phyloP scores from a whole-genome alignment of 352 stramenopile species.

The Nothophytophthora sp. region DNA sequence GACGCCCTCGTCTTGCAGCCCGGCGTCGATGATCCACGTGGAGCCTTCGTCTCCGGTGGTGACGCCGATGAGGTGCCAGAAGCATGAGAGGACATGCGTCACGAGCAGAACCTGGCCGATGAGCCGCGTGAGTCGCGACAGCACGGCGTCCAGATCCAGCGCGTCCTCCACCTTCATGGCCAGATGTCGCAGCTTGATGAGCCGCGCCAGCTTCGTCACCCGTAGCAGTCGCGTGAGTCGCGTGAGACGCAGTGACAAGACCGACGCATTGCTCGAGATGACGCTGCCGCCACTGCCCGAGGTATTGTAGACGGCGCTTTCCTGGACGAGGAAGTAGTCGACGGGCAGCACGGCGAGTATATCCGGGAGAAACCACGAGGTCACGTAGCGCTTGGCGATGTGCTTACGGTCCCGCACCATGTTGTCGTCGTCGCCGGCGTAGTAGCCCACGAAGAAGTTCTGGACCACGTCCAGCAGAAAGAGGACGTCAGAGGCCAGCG shows the following conservation, averaged over 20 bases:
- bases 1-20: constrained; percentile 24
- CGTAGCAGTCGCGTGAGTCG: constrained; percentile 66
- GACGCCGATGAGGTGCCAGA: constrained; percentile 75
- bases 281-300: background rate
- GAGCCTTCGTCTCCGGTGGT: constrained; percentile 28
- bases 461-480: constrained; percentile 71
- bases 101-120: constrained; percentile 72
- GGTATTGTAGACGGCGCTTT: constrained; percentile 3
- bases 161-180: constrained; percentile 71
- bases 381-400: constrained; percentile 56
- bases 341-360: constrained; percentile 49
- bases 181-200: constrained; percentile 75
- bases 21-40: constrained; percentile 42
- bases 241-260: constrained; percentile 67
- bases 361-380: constrained; percentile 66
- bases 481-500: constrained; percentile 42
- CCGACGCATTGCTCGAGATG: constrained; percentile 34
- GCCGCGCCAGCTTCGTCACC: constrained; percentile 66
- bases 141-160: constrained; percentile 63
- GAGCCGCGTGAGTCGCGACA: constrained; percentile 61
- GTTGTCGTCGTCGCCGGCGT: constrained; percentile 61
- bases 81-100: constrained; percentile 73
- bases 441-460: constrained; percentile 75
- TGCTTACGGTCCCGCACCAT: constrained; percentile 42
- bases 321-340: constrained; percentile 43